These are phyloP conservation scores for carrot (Daucus carota) DNA, from an alignment of 129 eudicot species.

Conservation along the genomic window DNA sequence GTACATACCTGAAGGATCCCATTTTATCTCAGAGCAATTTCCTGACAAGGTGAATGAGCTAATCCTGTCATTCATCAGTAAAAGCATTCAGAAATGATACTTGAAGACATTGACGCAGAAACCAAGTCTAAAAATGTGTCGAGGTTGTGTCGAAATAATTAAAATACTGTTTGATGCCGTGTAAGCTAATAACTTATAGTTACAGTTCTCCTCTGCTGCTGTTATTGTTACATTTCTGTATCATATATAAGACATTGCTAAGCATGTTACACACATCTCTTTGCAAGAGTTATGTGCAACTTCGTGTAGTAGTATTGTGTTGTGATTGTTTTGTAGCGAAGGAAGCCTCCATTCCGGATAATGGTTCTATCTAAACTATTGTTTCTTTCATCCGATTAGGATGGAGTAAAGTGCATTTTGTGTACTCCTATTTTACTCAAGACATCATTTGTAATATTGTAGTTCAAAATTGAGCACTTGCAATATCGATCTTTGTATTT, in stretches of 20 bases:
- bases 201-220: too few species aligned
- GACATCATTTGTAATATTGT: too few species aligned
- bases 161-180: too few species aligned
- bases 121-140: neutral
- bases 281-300: neutral
- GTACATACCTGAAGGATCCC: constrained; percentile 30
- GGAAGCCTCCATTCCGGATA: neutral
- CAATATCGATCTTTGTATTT: too few species aligned
- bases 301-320: neutral
- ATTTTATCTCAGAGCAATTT: constrained; percentile 34
- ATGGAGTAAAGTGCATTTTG: too few species aligned
- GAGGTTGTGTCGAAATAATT: neutral
- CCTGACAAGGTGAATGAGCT: constrained; percentile 34
- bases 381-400: neutral
- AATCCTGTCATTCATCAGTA: constrained; percentile 20
- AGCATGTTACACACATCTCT: neutral
- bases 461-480: too few species aligned
- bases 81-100: neutral
- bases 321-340: too few species aligned
- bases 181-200: too few species aligned
- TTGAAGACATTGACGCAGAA: neutral
- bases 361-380: neutral
- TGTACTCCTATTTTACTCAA: too few species aligned
- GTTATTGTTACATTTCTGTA: too few species aligned
- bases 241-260: neutral